phyloP scores from a whole-genome alignment of 2,329 filamentous ascomycete species.

The Stachybotrys echinatus region DNA sequence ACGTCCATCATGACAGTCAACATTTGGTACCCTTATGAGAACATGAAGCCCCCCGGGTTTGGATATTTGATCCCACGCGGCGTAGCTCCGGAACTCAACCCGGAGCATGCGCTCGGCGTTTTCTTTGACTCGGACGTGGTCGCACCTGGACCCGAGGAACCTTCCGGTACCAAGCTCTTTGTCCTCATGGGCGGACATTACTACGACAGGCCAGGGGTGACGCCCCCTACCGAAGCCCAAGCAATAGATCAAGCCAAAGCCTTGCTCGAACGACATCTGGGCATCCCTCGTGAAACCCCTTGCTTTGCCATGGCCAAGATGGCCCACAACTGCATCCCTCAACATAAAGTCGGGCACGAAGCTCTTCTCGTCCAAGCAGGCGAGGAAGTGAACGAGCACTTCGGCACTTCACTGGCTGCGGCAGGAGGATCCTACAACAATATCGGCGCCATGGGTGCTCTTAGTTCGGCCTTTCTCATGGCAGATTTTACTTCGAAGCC shows the following conservation, averaged over 20 bases:
- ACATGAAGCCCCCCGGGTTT: slow-evolving; percentile 67
- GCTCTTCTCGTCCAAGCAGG: slow-evolving; percentile 54
- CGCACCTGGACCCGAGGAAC: slow-evolving; percentile 44
- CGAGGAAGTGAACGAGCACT: slow-evolving; percentile 47
- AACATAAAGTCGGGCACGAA: slow-evolving; percentile 78
- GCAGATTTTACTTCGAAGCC: background rate
- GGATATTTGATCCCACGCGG: slow-evolving; percentile 86
- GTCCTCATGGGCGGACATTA: slow-evolving; percentile 94
- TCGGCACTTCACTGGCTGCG: slow-evolving; percentile 60
- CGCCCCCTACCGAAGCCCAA: slow-evolving; percentile 54
- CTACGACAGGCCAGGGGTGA: slow-evolving; percentile 52
- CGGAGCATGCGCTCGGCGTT: slow-evolving; percentile 80
- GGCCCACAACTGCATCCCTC: slow-evolving; percentile 74
- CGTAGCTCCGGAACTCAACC: slow-evolving; percentile 65
- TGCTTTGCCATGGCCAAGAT: slow-evolving; percentile 54
- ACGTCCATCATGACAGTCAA: slow-evolving; percentile 91
- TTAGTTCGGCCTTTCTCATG: slow-evolving; percentile 31
- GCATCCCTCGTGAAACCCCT: slow-evolving; percentile 56
- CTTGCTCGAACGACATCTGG: slow-evolving; percentile 69
- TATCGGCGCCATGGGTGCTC: slow-evolving; percentile 45
- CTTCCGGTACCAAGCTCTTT: slow-evolving; percentile 76
- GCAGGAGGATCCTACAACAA: slow-evolving; percentile 49
- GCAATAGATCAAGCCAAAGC: slow-evolving; percentile 64
- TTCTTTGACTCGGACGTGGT: slow-evolving; percentile 76
- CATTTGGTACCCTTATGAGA: slow-evolving; percentile 67